Evolutionary conservation across 139 green algal species (phyloP).

Genomic region (Desmodesmus armatus): DNA sequence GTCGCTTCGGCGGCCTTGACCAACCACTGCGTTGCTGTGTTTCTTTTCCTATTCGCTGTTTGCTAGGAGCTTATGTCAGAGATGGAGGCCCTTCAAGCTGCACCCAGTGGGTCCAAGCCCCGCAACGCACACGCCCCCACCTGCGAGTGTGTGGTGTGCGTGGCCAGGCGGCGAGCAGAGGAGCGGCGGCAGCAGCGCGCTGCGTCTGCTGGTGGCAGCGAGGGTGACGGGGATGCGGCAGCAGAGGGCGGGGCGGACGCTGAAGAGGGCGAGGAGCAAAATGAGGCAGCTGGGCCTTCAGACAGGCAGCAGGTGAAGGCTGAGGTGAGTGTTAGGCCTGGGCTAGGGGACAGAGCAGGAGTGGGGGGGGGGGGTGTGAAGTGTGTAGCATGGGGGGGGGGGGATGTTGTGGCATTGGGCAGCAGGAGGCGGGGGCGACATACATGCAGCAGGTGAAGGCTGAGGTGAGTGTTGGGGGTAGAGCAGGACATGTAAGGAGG

Average conservation of each 20-base stretch:
- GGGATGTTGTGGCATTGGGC: not conserved
- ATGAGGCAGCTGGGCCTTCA: not conserved
- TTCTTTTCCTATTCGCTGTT: not conserved
- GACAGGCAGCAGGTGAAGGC: not conserved
- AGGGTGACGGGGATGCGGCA: not conserved
- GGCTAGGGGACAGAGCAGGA: not conserved
- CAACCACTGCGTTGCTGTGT: not conserved
- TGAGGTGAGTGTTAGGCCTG: not conserved
- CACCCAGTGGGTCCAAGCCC: not conserved
- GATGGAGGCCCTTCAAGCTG: slow-evolving; percentile 36
- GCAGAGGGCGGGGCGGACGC: not conserved
- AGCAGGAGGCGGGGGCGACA: not conserved
- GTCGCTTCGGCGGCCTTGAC: not conserved
- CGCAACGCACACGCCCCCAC: slow-evolving; percentile 1
- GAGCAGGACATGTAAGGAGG: not conserved
- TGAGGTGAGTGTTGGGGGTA: not conserved
- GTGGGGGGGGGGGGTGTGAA: not conserved
- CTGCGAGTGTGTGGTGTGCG: slow-evolving; percentile 38
- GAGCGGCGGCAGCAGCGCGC: not conserved
- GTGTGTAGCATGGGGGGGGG: no score
- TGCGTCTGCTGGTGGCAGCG: not conserved
- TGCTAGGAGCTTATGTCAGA: slow-evolving; percentile 32
- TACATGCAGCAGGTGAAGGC: not conserved
- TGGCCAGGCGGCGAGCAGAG: not conserved
- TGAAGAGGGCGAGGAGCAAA: not conserved